A percentile compares a stretch with the other conserved stretches of the same genome.
phyloP scores from a whole-genome alignment of 2,329 filamentous ascomycete species.

The Endocalyx cinctus region DNA sequence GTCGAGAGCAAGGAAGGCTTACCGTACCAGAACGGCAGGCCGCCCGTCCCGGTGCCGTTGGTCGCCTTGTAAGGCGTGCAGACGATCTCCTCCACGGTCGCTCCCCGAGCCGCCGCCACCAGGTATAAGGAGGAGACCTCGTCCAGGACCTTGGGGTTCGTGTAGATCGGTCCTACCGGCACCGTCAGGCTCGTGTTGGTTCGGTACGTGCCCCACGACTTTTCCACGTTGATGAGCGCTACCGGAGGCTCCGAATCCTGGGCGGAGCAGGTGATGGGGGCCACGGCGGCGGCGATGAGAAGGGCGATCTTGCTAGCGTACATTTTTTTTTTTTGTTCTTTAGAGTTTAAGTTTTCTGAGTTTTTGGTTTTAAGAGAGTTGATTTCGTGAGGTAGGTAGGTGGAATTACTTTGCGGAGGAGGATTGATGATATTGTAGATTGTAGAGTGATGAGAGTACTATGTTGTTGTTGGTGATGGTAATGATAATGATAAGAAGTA shows the following conservation, averaged over 20 bases:
- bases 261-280: constrained; percentile 11
- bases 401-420: too few species aligned
- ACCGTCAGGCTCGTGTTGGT: constrained; percentile 15
- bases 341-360: too few species aligned
- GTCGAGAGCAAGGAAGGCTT: constrained; percentile 17
- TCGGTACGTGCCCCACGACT: constrained; percentile 13
- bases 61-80: constrained; percentile 16
- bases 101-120: constrained; percentile 1
- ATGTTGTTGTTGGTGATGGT: too few species aligned
- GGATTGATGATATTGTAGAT: too few species aligned
- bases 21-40: constrained; percentile 12
- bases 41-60: constrained; percentile 11
- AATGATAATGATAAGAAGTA: too few species aligned
- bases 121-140: constrained; percentile 21
- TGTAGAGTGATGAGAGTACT: too few species aligned
- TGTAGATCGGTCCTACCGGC: constrained; percentile 11
- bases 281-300: constrained; percentile 11
- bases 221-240: constrained; percentile 14
- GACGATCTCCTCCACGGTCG: constrained; percentile 6
- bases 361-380: too few species aligned
- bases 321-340: constrained; percentile 8
- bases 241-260: not conserved
- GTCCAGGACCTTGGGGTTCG: constrained; percentile 5
- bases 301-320: constrained; percentile 5
- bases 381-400: too few species aligned